Base-by-base conservation (phyloP, 805 yeast species). In the Yamadazyma endophytica region DNA sequence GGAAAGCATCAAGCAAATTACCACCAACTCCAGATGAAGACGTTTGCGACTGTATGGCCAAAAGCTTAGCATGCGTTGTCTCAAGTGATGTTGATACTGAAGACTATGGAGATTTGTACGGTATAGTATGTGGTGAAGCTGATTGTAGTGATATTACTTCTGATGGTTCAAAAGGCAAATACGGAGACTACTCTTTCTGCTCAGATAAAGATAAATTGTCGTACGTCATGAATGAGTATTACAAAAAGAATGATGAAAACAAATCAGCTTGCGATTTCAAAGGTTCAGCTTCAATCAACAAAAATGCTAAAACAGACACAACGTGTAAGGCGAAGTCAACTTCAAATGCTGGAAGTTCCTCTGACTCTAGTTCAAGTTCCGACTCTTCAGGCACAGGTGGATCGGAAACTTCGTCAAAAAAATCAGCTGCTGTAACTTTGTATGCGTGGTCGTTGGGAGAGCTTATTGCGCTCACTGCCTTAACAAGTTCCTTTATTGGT, bases 1-100 rank as follows among this genome's bases (percentile, higher is more conserved):
- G 92, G 92, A 58, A 60, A 35, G 92, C 88, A 34, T 55, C 77
- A 19, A 68, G 80, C n/a, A 58, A 50, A 19, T 68, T 83, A 52
- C 94, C 94, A 49, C 94, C 92, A 58, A 79, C 87, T 32, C 94
- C 94, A 43, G 71, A 82, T 49, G 53, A 69, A 30, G 68, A 54
- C 27, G 64, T 73, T 34, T 83, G 92, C 69, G 62, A 70, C 38
- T 83, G 94, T 68, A 65, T 81, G 64, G 50, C 68, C 21, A 46
- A 48, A 17, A 60, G 87, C 9, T 63, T 72, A 44, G 32, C 56
- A 14, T 83, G 94, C 74, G 82, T 79, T 40, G 73, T 83, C 34
- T 43, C 62, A 21, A 74, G 64, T 39, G 65, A 61, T 41, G 83
- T 81, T 37, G 67, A 61, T 37, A 45, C 49, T 11, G 69, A 68